Percentiles rank a stretch among this genome's conserved stretches.
These are phyloP conservation scores for Cyanidiococcus yangmingshanensis DNA, from an alignment of 23 red algal genomes.

Conservation along the genomic window DNA sequence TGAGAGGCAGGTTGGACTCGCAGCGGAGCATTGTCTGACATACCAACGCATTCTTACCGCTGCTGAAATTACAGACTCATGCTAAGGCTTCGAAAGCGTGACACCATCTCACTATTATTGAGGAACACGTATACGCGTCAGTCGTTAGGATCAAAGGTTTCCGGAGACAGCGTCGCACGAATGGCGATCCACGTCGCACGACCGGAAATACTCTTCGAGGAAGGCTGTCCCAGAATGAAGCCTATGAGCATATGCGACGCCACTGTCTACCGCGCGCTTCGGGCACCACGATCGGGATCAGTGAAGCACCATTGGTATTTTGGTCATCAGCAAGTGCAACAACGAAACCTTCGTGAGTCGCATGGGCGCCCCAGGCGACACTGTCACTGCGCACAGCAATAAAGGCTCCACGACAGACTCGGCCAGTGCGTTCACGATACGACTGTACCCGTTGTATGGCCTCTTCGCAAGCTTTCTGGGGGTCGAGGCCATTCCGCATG, in stretches of 20 bases:
- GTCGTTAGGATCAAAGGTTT: too few species aligned
- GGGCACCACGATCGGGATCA: neutral
- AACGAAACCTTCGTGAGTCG: conserved; percentile 11
- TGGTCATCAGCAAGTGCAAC: neutral
- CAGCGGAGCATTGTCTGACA: too few species aligned
- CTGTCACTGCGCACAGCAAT: conserved; percentile 1
- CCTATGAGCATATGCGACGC: neutral
- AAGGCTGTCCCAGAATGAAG: too few species aligned
- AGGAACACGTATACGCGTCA: too few species aligned
- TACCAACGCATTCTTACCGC: too few species aligned
- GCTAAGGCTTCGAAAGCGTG: too few species aligned
- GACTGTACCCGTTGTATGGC: neutral
- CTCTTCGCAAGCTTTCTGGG: conserved; percentile 9
- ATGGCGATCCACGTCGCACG: too few species aligned
- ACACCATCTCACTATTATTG: too few species aligned
- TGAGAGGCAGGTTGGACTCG: too few species aligned
- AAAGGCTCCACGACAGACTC: neutral
- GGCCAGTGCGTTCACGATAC: neutral
- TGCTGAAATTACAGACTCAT: too few species aligned
- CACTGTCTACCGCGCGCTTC: neutral
- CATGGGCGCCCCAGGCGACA: neutral
- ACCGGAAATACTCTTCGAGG: too few species aligned
- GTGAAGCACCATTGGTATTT: neutral
- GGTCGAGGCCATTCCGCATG: conserved; percentile 23
- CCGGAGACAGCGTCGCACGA: too few species aligned